Conservation (phyloP, 345 rosid genomes). For the Salix dunnii region DNA sequence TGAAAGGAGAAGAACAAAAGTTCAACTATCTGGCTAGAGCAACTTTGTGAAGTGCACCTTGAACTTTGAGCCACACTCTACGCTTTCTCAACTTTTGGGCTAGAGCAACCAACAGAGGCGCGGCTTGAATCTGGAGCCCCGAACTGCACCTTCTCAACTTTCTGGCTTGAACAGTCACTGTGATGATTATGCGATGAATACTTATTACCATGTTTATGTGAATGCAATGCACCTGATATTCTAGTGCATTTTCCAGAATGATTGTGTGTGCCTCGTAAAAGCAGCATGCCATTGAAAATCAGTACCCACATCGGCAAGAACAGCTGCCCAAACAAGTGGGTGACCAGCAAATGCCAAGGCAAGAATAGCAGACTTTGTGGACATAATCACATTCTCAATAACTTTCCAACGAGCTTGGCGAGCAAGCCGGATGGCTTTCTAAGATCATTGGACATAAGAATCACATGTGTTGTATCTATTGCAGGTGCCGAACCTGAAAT, state of each 20-base stretch:
- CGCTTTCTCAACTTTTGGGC: neutral
- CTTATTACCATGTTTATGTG: slow-evolving; percentile 1
- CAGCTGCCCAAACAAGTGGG: slow-evolving; percentile 87
- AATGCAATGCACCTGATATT: neutral
- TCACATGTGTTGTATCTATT: too few relatives aligned
- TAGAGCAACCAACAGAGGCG: neutral
- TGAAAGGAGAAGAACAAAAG: too few relatives aligned
- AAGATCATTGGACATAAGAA: too few relatives aligned
- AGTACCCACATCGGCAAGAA: slow-evolving; percentile 72
- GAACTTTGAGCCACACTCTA: neutral
- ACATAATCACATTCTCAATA: slow-evolving; percentile 55
- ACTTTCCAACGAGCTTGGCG: slow-evolving; percentile 62
- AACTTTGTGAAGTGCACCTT: neutral
- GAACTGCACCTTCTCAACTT: neutral
- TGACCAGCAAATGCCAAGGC: slow-evolving; percentile 75
- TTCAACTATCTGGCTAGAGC: slow-evolving; percentile 3
- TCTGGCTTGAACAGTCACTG: neutral
- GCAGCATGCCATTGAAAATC: too few relatives aligned
- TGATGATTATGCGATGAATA: slow-evolving; percentile 4
- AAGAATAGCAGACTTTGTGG: slow-evolving; percentile 64
- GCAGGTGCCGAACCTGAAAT: too few relatives aligned
- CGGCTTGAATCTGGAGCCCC: neutral
- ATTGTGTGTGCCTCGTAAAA: slow-evolving; percentile 37
- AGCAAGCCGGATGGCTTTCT: slow-evolving; percentile 64
- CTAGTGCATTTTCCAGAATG: slow-evolving; percentile 30